phyloP scores from a whole-genome alignment of 257 asterid genomes.

The Solanum verrucosum region DNA sequence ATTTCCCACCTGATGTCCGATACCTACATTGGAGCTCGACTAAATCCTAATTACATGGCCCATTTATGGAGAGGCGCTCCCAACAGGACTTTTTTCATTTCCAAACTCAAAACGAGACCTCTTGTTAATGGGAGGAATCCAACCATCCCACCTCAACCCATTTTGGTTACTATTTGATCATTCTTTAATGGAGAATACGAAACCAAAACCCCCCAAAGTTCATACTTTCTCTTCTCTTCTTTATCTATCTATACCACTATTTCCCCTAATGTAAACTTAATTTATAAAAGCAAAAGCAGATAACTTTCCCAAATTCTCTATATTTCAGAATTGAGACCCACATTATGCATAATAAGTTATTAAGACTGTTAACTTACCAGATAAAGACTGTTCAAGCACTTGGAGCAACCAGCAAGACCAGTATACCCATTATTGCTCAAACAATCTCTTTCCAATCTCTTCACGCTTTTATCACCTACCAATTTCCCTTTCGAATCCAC shows the following conservation, averaged over 20 bases:
- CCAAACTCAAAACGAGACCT: too few species aligned
- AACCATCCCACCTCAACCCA: background rate
- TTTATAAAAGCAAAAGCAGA: background rate
- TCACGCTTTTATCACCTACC: constrained; percentile 53
- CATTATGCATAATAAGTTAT: background rate
- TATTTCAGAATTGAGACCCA: background rate
- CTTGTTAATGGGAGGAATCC: background rate
- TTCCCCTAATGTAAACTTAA: background rate
- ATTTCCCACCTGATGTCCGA: background rate
- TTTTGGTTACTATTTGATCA: background rate
- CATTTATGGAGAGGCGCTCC: background rate
- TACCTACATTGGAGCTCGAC: background rate
- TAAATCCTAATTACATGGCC: background rate
- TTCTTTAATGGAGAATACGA: background rate
- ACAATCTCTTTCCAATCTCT: constrained; percentile 63
- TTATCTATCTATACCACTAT: background rate
- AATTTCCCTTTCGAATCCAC: constrained; percentile 42
- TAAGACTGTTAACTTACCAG: constrained; percentile 19
- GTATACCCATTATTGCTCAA: constrained; percentile 19
- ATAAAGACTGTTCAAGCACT: constrained; percentile 55
- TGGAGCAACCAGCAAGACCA: constrained; percentile 64
- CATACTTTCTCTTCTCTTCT: background rate
- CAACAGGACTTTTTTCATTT: too few species aligned
- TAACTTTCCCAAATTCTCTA: background rate
- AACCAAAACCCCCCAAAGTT: background rate